phyloP scores from a whole-genome alignment of 192 early-diverging fungal species.

The Coemansia sp. region DNA sequence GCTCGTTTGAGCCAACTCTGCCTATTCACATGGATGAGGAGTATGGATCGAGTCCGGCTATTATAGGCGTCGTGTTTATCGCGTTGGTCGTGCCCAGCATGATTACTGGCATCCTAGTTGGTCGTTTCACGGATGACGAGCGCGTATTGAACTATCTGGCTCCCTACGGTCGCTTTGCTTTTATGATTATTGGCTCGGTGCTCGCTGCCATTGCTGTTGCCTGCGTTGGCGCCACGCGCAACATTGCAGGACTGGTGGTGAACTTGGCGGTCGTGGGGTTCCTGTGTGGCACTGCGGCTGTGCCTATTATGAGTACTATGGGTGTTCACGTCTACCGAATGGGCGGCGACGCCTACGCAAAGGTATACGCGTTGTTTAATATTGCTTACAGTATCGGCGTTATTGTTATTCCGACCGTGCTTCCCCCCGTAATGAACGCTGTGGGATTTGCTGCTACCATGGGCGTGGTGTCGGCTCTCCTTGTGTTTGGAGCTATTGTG shows the following conservation, averaged over 20 bases:
- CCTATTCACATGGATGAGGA: slow-evolving; percentile 43
- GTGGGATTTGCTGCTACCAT: slow-evolving; percentile 61
- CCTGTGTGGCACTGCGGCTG: slow-evolving; percentile 34
- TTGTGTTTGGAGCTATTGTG: slow-evolving; percentile 44
- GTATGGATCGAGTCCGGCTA: slow-evolving; percentile 26
- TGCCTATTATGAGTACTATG: slow-evolving; percentile 72
- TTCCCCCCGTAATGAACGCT: slow-evolving; percentile 60
- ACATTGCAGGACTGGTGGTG: slow-evolving; percentile 44
- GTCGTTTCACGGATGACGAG: slow-evolving; percentile 47
- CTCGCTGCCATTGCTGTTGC: slow-evolving; percentile 53
- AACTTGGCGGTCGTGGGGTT: slow-evolving; percentile 40
- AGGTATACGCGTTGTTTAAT: slow-evolving; percentile 76
- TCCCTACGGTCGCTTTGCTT: slow-evolving; percentile 46
- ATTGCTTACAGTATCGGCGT: slow-evolving; percentile 78
- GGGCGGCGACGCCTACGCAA: slow-evolving; percentile 63
- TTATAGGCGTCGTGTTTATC: slow-evolving; percentile 62
- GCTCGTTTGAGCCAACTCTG: slow-evolving; percentile 50
- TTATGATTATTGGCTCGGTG: slow-evolving; percentile 38
- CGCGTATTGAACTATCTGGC: slow-evolving; percentile 33
- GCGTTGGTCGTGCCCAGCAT: slow-evolving; percentile 72
- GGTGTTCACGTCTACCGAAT: slow-evolving; percentile 65
- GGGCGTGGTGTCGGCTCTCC: slow-evolving; percentile 44
- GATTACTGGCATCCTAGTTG: slow-evolving; percentile 60
- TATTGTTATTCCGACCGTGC: slow-evolving; percentile 70
- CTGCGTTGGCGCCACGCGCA: slow-evolving; percentile 42